Percentiles rank a stretch among this genome's conserved stretches.
These are phyloP conservation scores for Tricholoma bakamatsutake DNA, from an alignment of 768 basidiomycete genomes.

Conservation along the genomic window DNA sequence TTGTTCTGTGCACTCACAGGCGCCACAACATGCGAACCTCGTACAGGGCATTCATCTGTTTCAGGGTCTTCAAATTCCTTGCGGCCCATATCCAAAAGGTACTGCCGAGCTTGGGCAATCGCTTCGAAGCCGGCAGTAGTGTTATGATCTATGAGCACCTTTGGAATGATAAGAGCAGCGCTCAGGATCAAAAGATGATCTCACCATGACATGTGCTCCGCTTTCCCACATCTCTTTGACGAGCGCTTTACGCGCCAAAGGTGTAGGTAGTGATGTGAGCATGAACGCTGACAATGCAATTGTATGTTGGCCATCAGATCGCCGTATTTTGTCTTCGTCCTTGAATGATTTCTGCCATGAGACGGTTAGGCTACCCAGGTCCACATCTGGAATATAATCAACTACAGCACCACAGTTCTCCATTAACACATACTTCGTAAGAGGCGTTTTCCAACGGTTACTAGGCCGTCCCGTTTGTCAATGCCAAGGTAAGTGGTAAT, in stretches of 20 bases:
- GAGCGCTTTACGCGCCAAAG: conserved; percentile 55
- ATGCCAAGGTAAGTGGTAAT: conserved; percentile 65
- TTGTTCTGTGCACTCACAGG: conserved; percentile 49
- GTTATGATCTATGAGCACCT: conserved; percentile 87
- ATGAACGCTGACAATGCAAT: conserved; percentile 84
- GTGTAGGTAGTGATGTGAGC: conserved; percentile 64
- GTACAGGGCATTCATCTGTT: conserved; percentile 26
- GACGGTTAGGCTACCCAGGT: conserved; percentile 37
- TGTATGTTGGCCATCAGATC: conserved; percentile 39
- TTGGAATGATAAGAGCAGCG: conserved; percentile 2
- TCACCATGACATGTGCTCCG: conserved; percentile 78
- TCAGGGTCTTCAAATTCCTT: conserved; percentile 49
- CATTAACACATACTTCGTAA: conserved; percentile 39
- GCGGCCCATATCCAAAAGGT: conserved; percentile 58
- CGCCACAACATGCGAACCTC: conserved; percentile 80
- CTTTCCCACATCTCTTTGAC: conserved; percentile 90
- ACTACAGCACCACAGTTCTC: conserved; percentile 2
- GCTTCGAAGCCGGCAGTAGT: conserved; percentile 68
- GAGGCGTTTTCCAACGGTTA: conserved; percentile 60
- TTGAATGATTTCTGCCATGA: conserved; percentile 56
- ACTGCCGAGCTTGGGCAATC: conserved; percentile 73
- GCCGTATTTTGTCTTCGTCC: conserved; percentile 36
- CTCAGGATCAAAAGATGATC: conserved; percentile 10
- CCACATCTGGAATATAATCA: conserved; percentile 31
- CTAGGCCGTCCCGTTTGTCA: conserved; percentile 71